Evolutionary conservation across 1,284 basidiomycete genomes (phyloP).

Genomic region (Ceratobasidium sp.): DNA sequence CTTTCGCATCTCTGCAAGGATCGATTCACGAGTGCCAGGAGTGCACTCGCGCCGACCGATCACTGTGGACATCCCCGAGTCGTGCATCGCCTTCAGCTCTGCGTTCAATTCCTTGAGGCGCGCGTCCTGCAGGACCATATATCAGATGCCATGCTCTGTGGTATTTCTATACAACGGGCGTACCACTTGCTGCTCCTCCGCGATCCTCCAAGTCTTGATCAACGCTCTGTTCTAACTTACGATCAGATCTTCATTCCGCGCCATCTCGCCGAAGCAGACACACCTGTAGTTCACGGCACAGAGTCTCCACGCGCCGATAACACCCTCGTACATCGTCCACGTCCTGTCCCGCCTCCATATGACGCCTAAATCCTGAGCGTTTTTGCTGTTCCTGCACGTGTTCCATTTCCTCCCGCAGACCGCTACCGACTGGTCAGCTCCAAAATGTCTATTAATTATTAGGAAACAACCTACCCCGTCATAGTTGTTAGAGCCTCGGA

Average conservation of each 20-base stretch:
- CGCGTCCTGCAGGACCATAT: not conserved
- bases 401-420: too few relatives aligned
- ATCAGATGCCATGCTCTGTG: too few relatives aligned
- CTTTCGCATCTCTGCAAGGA: constrained; percentile 45
- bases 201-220: not conserved
- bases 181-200: not conserved
- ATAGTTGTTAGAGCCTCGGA: too few relatives aligned
- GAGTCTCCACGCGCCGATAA: not conserved
- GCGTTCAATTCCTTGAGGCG: not conserved
- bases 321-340: not conserved
- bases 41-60: constrained; percentile 8
- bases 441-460: too few relatives aligned
- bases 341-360: not conserved
- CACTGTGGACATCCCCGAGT: not conserved
- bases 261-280: not conserved
- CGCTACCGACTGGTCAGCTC: too few relatives aligned
- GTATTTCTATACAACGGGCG: not conserved
- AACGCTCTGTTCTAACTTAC: not conserved
- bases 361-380: not conserved
- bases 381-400: too few relatives aligned
- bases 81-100: not conserved
- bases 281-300: not conserved
- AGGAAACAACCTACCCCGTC: too few relatives aligned
- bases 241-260: not conserved
- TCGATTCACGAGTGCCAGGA: constrained; percentile 48